Evolutionary conservation across 805 yeast species (phyloP), one percentile per base, ranked within the genome.

Genomic region (Saccharomycopsis fermentans): DNA sequence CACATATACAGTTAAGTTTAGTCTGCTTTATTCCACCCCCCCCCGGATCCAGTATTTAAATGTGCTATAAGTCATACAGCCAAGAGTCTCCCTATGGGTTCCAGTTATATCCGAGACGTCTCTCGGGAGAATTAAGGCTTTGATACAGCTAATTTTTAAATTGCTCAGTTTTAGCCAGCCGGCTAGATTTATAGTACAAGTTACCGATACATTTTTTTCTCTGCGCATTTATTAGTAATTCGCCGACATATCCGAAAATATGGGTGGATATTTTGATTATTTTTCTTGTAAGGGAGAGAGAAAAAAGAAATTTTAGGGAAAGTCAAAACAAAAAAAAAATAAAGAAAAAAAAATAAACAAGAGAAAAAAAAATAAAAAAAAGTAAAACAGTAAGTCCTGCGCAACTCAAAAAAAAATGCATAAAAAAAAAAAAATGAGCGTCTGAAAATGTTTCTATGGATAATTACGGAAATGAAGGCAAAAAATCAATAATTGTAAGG

Each of bases 161-260:
- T n/a, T 37, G 43, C 43, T 17, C 43, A 37, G 43, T 17, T 12
- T 17, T 8, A 9, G 43, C 43, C 19, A 9, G 43, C 43, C 43
- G 43, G 43, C 43, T 37, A 21, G 43, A n/a, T 37, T 37, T 12
- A 17, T 37, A 11, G 43, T 11, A 37, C 19, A 37, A 37, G n/a
- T 21, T 12, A 37, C 43, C 43, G 43, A 37, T 9, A 12, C 21
- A 19, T 4, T 17, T 17, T 19, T 40, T 40, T 40, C 14, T 40
- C 24, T 21, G 50, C 50, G 29, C 29, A 21, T 16, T 16, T 21
- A 21, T 16, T 43, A 21, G 4, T 16, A 21, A 21, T 16, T 43
- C 29, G 50, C 50, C 50, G 50, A 43, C 50, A 43, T 43, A 21
- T 43, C 50, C 50, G 50, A 43, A 43, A 43, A 24, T 43, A 43